Conservation (phyloP, 257 asterid genomes). For the Marsdenia floribunda region DNA sequence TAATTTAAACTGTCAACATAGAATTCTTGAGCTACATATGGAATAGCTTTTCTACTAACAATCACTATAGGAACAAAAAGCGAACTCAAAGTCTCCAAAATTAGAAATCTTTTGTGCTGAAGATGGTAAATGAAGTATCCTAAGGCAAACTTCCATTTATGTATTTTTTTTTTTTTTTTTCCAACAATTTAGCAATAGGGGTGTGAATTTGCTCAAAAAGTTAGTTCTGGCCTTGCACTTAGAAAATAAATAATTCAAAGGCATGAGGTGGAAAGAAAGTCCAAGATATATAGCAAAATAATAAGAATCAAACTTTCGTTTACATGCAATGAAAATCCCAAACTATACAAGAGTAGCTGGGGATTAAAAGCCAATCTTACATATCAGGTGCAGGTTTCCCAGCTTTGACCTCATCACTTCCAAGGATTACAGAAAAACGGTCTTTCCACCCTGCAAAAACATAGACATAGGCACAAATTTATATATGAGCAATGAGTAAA, state of each 20-base stretch:
- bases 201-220: no score
- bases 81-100: background rate
- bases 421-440: conserved; percentile 59
- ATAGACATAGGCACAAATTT: background rate
- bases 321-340: conserved; percentile 9
- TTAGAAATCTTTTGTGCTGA: no score
- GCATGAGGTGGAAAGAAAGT: no score
- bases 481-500: no score
- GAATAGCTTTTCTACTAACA: background rate
- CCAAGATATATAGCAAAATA: background rate
- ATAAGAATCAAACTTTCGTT: background rate
- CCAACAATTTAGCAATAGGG: no score
- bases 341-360: background rate
- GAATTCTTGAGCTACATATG: background rate
- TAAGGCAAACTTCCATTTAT: no score
- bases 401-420: conserved; percentile 78
- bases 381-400: conserved; percentile 93
- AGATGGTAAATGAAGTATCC: no score
- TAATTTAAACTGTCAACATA: background rate
- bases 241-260: no score
- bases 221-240: no score
- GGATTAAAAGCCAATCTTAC: conserved; percentile 37
- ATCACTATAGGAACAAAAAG: background rate
- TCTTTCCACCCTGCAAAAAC: conserved; percentile 73
- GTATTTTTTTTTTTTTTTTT: no score